Base-by-base conservation (phyloP, 1,139 yeast genomes). In the Pneumocystis wakefieldiae region DNA sequence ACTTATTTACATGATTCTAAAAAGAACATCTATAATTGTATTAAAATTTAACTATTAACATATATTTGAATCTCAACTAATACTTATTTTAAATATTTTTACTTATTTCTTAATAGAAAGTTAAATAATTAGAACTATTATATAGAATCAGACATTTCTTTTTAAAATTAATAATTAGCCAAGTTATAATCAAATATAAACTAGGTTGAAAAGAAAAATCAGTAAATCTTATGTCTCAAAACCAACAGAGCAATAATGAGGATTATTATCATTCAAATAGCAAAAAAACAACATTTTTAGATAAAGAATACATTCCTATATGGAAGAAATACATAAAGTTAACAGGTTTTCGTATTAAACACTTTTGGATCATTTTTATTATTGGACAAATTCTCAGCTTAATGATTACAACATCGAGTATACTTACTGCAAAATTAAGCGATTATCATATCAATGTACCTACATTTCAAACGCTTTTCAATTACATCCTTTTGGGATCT, bases 381-480 rank as follows among this genome's bases (percentile, higher is more conserved):
- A 73, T 73, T 57, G 80, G 80, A 60, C 80, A 77, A 69, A 69
- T 76, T 58, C 70, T 77, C 61, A 76, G 79, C 15, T 68, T 76
- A 68, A 70, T 76, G 65, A 71, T 77, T 61, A 76, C 75, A 15
- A 75, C 78, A 55, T 77, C 80, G 39, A 77, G 77, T 67, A 76
- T 79, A 32, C 68, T 77, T 67, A 75, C 79, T 32, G 73, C 78
- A 4, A 75, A 70, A 59, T 66, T 77, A 70, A 73, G 74, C 53
- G 67, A 75, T 60, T 71, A 71, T 17, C 77, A 76, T 28, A 71
- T 73, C 67, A 70, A 75, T 41, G 73, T 77, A 67, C 80, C 80
- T 32, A 78, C 80, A 3, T 75, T 77, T 67, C 80, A 77, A 69
- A 72, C 77, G 48, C 67, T 77, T 66, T 73, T 77, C 70, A 75